phyloP scores from a whole-genome alignment of 2,329 filamentous ascomycete species.

The Clonostachys sp. region DNA sequence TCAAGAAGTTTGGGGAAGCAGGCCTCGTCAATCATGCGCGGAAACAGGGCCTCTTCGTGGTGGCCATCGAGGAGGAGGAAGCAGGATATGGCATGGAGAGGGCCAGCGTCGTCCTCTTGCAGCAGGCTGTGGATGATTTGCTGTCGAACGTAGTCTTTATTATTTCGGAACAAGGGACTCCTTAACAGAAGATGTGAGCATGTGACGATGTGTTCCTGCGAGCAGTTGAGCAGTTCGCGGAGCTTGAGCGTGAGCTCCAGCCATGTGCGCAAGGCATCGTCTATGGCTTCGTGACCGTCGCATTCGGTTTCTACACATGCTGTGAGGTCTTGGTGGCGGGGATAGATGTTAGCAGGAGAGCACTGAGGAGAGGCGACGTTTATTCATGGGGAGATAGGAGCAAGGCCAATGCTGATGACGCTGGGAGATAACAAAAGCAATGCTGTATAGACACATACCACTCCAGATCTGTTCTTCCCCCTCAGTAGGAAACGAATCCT shows the following conservation, averaged over 20 bases:
- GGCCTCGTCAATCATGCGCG: constrained; percentile 81
- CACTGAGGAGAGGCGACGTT: background rate
- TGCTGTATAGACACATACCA: constrained; percentile 44
- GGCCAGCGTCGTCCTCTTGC: constrained; percentile 78
- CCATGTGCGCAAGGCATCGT: constrained; percentile 82
- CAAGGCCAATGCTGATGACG: too few species aligned
- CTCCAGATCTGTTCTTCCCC: constrained; percentile 86
- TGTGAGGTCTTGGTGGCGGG: constrained; percentile 34
- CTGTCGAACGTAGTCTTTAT: constrained; percentile 82
- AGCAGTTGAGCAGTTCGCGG: constrained; percentile 69
- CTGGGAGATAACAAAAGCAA: background rate
- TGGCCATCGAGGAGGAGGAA: constrained; percentile 86
- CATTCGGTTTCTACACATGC: constrained; percentile 40
- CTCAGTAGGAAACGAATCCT: constrained; percentile 60
- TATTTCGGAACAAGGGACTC: constrained; percentile 67
- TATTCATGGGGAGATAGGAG: too few species aligned
- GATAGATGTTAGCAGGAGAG: background rate
- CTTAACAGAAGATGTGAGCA: constrained; percentile 78
- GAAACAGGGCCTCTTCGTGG: constrained; percentile 71
- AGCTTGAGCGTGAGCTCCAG: constrained; percentile 72
- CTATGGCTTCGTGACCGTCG: constrained; percentile 57
- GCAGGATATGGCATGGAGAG: constrained; percentile 77
- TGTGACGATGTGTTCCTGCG: constrained; percentile 73
- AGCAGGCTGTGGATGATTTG: constrained; percentile 91
- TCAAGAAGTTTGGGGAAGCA: constrained; percentile 82